Evolutionary conservation across 371 early-diverging fungal genomes (phyloP), one percentile per base, ranked within the genome.

Genomic region (Syncephalastrum sp.): DNA sequence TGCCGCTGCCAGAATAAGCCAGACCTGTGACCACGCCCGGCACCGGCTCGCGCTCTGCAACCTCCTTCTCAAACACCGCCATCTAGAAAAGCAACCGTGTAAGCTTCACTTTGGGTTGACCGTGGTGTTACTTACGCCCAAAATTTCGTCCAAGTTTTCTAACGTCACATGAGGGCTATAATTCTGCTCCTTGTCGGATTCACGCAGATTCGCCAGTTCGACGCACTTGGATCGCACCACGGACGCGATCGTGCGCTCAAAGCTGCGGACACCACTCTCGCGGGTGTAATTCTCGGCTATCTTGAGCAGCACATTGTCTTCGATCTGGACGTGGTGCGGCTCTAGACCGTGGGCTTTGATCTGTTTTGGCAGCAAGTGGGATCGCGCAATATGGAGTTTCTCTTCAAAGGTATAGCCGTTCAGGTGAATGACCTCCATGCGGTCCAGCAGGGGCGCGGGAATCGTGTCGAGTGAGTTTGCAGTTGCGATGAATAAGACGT

Each of bases 371-470:
- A 80, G 21, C 25, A 83, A 59, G 57, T 83, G 73, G 5, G 64
- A 63, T 44, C 61, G 57, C 1, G 82, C 75, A 57, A 84, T 84
- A 57, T 69, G 64, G 3, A 73, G 53, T 63, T 95, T 95, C 54
- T 95, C 93, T 15, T 87, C 87, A 63, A 87, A 81, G 3, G 92
- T 92, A 71, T 95, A 95, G 4, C 92, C 92, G 21, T 90, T 82
- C n/a, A 94, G 65, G 16, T 82, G 80, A 53, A 94, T 89, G 6
- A 92, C 70, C 65, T 92, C 93, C 92, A 93, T 93, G 54, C 95
- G 85, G 70, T 95, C 95, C 46, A 91, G 54, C 2, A 95, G 60
- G 2, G 95, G 91, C 2, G 78, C 82, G 0, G 93, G 89, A 17
- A 93, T 91, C 0, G 88, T 87, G 15, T 90, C 90, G 0, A 83